phyloP scores from a whole-genome alignment of 2,329 filamentous ascomycete species.

The Aspergillus quadricinctus region DNA sequence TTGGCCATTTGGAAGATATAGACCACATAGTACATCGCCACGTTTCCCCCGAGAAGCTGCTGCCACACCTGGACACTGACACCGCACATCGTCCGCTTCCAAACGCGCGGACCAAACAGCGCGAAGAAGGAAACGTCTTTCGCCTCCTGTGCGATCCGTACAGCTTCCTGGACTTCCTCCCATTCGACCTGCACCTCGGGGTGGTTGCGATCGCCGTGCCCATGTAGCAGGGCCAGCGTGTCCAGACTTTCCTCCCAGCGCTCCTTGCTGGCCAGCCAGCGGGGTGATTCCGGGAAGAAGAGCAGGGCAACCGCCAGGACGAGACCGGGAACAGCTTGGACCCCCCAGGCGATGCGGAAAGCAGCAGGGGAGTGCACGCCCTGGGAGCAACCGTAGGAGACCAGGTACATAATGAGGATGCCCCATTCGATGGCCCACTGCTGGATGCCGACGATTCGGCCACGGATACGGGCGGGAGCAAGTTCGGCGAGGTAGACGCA shows the following conservation, averaged over 20 bases:
- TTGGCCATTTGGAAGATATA: slow-evolving; percentile 60
- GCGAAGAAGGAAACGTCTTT: slow-evolving; percentile 33
- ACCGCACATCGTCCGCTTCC: slow-evolving; percentile 51
- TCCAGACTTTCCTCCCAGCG: slow-evolving; percentile 51
- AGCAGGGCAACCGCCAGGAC: slow-evolving; percentile 52
- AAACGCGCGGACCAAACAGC: slow-evolving; percentile 46
- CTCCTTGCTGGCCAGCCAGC: slow-evolving; percentile 59
- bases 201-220: slow-evolving; percentile 50
- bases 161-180: slow-evolving; percentile 34
- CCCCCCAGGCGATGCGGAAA: slow-evolving; percentile 59
- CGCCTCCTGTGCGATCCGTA: slow-evolving; percentile 26
- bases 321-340: slow-evolving; percentile 58
- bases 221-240: slow-evolving; percentile 56
- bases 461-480: slow-evolving; percentile 39
- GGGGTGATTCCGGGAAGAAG: slow-evolving; percentile 58
- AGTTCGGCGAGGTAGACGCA: slow-evolving; percentile 44
- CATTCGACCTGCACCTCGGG: slow-evolving; percentile 54
- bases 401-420: slow-evolving; percentile 43
- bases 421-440: slow-evolving; percentile 44
- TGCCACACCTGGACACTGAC: slow-evolving; percentile 55
- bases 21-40: slow-evolving; percentile 57
- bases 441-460: slow-evolving; percentile 41
- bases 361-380: slow-evolving; percentile 38
- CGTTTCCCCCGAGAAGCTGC: slow-evolving; percentile 55
- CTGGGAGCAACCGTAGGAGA: slow-evolving; percentile 36